Evolutionary conservation across 805 yeast species (phyloP).

Genomic region (Saturnispora kantuleensis): DNA sequence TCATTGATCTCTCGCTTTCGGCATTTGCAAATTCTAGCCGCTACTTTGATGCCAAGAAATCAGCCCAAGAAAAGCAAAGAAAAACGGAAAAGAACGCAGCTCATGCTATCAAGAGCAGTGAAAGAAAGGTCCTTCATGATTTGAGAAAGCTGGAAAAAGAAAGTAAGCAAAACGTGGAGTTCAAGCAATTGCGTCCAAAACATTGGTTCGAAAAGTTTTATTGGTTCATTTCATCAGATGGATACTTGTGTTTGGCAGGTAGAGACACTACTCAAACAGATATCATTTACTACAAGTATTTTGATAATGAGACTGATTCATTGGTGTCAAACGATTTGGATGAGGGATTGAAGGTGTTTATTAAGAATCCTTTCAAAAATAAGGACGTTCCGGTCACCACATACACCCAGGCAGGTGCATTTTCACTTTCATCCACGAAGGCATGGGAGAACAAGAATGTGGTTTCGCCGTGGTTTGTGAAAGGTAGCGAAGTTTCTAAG

Average conservation of each 20-base stretch:
- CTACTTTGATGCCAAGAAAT: constrained; percentile 69
- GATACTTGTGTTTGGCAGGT: constrained; percentile 79
- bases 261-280: constrained; percentile 74
- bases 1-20: constrained; percentile 58
- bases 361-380: constrained; percentile 67
- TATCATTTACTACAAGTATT: constrained; percentile 67
- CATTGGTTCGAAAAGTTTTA: constrained; percentile 89
- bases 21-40: constrained; percentile 84
- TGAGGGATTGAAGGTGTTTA: constrained; percentile 64
- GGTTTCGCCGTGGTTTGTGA: constrained; percentile 80
- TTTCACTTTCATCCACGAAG: constrained; percentile 67
- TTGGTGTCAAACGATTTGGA: constrained; percentile 68
- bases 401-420: constrained; percentile 79
- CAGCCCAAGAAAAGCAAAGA: constrained; percentile 66
- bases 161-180: constrained; percentile 36
- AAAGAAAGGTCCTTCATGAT: constrained; percentile 64
- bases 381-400: constrained; percentile 78
- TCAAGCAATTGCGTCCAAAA: constrained; percentile 58
- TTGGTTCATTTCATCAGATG: constrained; percentile 92
- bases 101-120: constrained; percentile 75
- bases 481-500: constrained; percentile 59
- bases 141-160: constrained; percentile 52
- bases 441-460: constrained; percentile 88
- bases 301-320: constrained; percentile 57
- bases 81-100: constrained; percentile 72